Percentiles rank a stretch among this genome's conserved stretches.
Conservation (phyloP, 768 basidiomycete species). For the Termitomyces sp. region DNA sequence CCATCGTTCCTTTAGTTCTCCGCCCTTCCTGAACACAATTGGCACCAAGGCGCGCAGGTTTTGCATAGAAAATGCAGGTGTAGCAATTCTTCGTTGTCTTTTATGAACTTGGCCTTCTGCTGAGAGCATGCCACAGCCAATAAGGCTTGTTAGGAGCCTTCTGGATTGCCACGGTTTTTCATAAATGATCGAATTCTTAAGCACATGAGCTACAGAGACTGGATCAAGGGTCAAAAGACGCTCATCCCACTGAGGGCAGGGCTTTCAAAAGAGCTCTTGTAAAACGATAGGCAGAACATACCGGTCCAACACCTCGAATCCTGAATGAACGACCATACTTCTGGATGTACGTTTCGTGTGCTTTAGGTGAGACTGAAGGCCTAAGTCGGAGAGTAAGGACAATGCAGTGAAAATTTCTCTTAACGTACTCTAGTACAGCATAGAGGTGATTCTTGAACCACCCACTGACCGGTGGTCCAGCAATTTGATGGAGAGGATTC, state of each 20-base stretch:
- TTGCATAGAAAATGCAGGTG: constrained; percentile 77
- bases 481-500: constrained; percentile 49
- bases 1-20: constrained; percentile 60
- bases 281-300: constrained; percentile 28
- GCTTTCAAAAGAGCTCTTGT: neutral
- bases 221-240: constrained; percentile 83
- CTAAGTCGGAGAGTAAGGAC: constrained; percentile 18
- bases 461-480: constrained; percentile 51
- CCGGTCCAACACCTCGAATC: constrained; percentile 63
- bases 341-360: constrained; percentile 48
- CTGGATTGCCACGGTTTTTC: constrained; percentile 85
- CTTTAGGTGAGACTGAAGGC: constrained; percentile 47
- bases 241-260: constrained; percentile 56
- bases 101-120: constrained; percentile 76
- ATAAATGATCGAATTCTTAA: constrained; percentile 67
- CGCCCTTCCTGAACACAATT: constrained; percentile 65
- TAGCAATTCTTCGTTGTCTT: constrained; percentile 73
- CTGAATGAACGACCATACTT: constrained; percentile 68
- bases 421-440: constrained; percentile 52
- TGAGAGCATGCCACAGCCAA: constrained; percentile 80
- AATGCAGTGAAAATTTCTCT: neutral
- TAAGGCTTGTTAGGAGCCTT: constrained; percentile 64
- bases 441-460: constrained; percentile 52
- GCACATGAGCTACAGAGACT: constrained; percentile 63
- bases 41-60: constrained; percentile 70